A percentile compares a stretch with the other conserved stretches of the same genome.
phyloP scores from a whole-genome alignment of 495 filamentous ascomycete species.

The Trichoderma virens region DNA sequence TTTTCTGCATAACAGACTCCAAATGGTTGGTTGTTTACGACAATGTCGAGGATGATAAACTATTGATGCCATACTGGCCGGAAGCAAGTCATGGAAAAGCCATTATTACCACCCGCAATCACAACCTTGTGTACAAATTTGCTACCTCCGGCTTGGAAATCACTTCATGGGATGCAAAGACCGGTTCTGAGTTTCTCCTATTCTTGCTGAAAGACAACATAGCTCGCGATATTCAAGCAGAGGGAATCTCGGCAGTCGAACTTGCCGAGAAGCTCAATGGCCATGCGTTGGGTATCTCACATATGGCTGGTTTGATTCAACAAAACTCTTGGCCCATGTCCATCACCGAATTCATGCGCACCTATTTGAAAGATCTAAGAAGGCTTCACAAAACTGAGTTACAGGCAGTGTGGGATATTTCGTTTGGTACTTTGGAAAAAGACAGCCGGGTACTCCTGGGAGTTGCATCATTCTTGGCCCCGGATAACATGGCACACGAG shows the following conservation, averaged over 20 bases:
- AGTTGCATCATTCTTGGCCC: background rate
- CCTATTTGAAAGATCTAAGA: background rate
- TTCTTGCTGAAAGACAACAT: conserved; percentile 1
- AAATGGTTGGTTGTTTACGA: conserved; percentile 11
- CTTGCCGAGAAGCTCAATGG: conserved; percentile 6
- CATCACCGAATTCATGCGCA: conserved; percentile 1
- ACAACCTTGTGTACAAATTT: background rate
- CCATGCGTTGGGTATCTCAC: conserved; percentile 11
- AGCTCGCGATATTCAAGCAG: background rate
- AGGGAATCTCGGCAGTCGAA: background rate
- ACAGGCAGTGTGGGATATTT: background rate
- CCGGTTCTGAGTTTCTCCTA: conserved; percentile 10
- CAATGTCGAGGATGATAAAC: conserved; percentile 8
- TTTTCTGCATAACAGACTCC: background rate
- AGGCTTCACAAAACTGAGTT: background rate
- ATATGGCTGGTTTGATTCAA: conserved; percentile 11
- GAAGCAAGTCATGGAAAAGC: background rate
- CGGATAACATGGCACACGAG: background rate
- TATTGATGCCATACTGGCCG: conserved; percentile 13
- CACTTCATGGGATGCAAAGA: conserved; percentile 5
- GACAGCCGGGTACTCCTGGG: background rate
- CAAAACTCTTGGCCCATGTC: background rate
- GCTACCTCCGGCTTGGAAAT: conserved; percentile 7
- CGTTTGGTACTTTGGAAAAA: background rate
- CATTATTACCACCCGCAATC: conserved; percentile 12